phyloP scores from a whole-genome alignment of 805 yeast genomes.

The Candida alai region DNA sequence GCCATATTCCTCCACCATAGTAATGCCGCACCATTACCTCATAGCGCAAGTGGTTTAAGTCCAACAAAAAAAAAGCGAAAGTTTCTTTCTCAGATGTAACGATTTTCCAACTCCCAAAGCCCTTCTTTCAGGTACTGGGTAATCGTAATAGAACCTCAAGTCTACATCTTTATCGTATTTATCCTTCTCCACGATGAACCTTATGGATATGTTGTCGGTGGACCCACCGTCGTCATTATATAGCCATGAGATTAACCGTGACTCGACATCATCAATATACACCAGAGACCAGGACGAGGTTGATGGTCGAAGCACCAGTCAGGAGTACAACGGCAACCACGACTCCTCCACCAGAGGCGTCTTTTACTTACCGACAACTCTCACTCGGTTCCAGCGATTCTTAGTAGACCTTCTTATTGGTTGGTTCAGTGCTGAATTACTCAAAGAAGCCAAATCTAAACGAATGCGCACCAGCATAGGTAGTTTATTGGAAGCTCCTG shows the following conservation, averaged over 20 bases:
- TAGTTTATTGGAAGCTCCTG: conserved; percentile 26
- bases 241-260: conserved; percentile 1
- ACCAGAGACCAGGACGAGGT: conserved; percentile 3
- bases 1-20: no score
- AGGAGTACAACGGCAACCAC: background rate
- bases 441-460: conserved; percentile 18
- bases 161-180: no score
- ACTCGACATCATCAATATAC: conserved; percentile 12
- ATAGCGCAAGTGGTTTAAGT: no score
- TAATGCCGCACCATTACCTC: no score
- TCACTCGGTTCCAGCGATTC: conserved; percentile 33
- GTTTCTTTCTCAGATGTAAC: background rate
- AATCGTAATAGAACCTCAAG: no score
- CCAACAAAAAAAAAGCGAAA: conserved; percentile 1
- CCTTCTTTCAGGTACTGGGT: background rate
- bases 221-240: conserved; percentile 23
- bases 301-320: background rate
- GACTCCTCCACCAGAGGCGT: conserved; percentile 19
- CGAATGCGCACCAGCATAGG: conserved; percentile 33
- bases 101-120: background rate
- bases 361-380: conserved; percentile 31
- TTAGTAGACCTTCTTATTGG: conserved; percentile 29
- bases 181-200: conserved; percentile 25
- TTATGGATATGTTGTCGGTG: conserved; percentile 36
- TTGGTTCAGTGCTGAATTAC: conserved; percentile 24